Evolutionary conservation across 1,284 basidiomycete species (phyloP).

Genomic region (Stygiomarasmius scandens): DNA sequence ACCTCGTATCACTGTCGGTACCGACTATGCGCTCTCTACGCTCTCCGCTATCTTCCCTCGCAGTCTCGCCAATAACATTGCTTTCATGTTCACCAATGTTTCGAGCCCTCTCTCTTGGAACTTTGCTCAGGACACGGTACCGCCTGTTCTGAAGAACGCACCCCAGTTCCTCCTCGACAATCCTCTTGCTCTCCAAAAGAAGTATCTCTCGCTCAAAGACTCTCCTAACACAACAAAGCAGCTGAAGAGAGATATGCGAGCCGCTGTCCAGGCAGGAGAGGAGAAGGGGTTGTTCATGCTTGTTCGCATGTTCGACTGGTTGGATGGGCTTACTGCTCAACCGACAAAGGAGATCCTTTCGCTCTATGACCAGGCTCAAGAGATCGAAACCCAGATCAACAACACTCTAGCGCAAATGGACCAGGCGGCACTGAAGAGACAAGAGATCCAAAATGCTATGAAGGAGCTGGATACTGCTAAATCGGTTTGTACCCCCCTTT

Average conservation of each 20-base stretch:
- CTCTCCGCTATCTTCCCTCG: slow-evolving; percentile 30
- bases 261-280: slow-evolving; percentile 8
- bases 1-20: slow-evolving; percentile 23
- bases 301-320: slow-evolving; percentile 17
- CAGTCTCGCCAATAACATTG: slow-evolving; percentile 29
- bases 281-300: slow-evolving; percentile 13
- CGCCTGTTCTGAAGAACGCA: slow-evolving; percentile 1
- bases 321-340: slow-evolving; percentile 17
- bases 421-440: too few relatives aligned
- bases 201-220: slow-evolving; percentile 4
- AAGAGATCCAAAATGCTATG: too few relatives aligned
- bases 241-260: background rate
- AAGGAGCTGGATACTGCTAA: too few relatives aligned
- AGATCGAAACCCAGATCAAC: slow-evolving; percentile 16
- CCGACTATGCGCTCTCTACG: slow-evolving; percentile 28
- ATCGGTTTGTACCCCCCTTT: too few relatives aligned
- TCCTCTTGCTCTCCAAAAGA: slow-evolving; percentile 14
- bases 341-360: slow-evolving; percentile 13
- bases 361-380: slow-evolving; percentile 12
- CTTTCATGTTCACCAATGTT: slow-evolving; percentile 31
- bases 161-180: slow-evolving; percentile 15
- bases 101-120: slow-evolving; percentile 23
- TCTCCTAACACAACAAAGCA: background rate
- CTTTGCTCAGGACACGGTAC: slow-evolving; percentile 22
- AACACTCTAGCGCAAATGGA: too few relatives aligned